These are phyloP conservation scores for Casuarina glauca DNA, from an alignment of 306 rosid genomes.

Conservation along the genomic window DNA sequence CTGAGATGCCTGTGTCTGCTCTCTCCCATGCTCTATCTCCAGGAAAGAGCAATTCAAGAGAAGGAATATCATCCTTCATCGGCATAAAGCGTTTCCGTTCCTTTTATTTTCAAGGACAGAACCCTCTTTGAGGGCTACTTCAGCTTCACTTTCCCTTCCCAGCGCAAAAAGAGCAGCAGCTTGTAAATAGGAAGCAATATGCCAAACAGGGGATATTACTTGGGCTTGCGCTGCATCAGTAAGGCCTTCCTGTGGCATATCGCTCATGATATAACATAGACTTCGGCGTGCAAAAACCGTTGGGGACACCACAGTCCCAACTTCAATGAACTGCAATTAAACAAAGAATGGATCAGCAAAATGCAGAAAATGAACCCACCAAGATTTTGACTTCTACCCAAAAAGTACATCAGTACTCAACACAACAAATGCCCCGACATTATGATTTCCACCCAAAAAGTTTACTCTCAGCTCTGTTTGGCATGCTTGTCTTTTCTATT, in stretches of 20 bases:
- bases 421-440: neutral
- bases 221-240: conserved; percentile 81
- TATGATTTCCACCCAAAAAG: neutral
- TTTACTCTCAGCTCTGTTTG: neutral
- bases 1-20: conserved; percentile 39
- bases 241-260: conserved; percentile 81
- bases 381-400: neutral
- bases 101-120: conserved; percentile 63
- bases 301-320: conserved; percentile 90
- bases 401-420: neutral
- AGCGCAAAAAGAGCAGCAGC: conserved; percentile 63
- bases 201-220: conserved; percentile 77
- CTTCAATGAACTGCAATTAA: conserved; percentile 71
- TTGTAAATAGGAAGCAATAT: conserved; percentile 77
- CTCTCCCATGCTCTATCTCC: conserved; percentile 35
- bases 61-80: conserved; percentile 15
- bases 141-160: conserved; percentile 71
- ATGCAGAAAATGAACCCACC: conserved; percentile 19
- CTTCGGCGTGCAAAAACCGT: conserved; percentile 93
- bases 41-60: conserved; percentile 24
- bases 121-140: conserved; percentile 78
- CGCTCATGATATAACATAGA: conserved; percentile 65
- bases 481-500: neutral
- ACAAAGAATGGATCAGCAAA: conserved; percentile 34
- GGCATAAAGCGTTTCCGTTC: conserved; percentile 40